Percentiles rank a stretch among this genome's conserved stretches.
These are phyloP conservation scores for Russula virescens DNA, from an alignment of 768 basidiomycete species.

Conservation along the genomic window DNA sequence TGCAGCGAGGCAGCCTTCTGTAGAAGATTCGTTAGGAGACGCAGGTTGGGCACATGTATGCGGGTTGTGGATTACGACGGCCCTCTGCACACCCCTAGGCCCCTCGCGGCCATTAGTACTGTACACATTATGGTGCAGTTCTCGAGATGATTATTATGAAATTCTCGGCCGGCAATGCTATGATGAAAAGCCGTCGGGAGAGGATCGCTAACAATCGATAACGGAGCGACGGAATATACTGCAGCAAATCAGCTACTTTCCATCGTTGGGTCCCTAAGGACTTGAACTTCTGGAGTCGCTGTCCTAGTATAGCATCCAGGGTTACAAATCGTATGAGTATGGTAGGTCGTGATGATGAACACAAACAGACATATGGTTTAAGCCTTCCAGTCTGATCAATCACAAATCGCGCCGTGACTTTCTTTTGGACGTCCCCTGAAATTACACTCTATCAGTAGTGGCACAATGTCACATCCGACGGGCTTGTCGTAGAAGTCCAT, in stretches of 20 bases:
- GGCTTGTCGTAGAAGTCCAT: constrained; percentile 71
- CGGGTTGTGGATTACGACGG: constrained; percentile 4
- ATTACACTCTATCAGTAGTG: constrained; percentile 74
- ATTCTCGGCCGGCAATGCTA: not conserved
- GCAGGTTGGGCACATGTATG: constrained; percentile 12
- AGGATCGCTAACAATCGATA: not conserved
- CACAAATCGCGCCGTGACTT: not conserved
- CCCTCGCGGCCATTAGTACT: constrained; percentile 1
- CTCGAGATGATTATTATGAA: constrained; percentile 2
- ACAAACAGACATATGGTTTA: not conserved
- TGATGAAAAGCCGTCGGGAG: constrained; percentile 8
- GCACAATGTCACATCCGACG: constrained; percentile 44
- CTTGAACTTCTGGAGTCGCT: not conserved
- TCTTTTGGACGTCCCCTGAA: constrained; percentile 40
- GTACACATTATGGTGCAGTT: not conserved
- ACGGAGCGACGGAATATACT: not conserved
- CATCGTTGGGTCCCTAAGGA: not conserved
- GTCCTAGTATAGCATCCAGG: not conserved
- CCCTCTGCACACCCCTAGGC: not conserved
- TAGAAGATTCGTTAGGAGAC: constrained; percentile 18
- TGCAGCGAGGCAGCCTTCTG: constrained; percentile 22
- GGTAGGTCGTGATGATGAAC: not conserved
- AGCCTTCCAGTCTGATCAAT: not conserved
- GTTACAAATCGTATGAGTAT: not conserved
- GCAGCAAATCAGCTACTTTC: not conserved